Base-by-base conservation (phyloP, 2,329 filamentous ascomycete species). In the Fusarium compactum region DNA sequence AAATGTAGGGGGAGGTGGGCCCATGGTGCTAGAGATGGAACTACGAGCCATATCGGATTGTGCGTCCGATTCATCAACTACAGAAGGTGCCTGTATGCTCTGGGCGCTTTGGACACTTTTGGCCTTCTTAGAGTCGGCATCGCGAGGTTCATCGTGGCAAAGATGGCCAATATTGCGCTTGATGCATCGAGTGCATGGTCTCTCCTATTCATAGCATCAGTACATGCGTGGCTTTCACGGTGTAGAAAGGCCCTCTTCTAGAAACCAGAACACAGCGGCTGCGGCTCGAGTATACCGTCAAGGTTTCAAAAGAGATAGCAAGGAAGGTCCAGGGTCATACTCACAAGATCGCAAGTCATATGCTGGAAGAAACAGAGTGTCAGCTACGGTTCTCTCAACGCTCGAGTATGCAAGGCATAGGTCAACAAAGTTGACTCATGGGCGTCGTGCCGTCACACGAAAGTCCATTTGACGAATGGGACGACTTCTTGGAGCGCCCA, bases 131-230 rank as follows among this genome's bases (percentile, higher is more conserved):
- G 91, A 81, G 68, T 90, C 89, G 73, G 90, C 85, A 78, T 99
- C 95, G 81, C 95, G 91, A 74, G 95, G 95, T 82, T 98, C 96
- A 82, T 99, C 96, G 84, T 98, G 96, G 82, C 96, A 99, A 73
- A 99, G 87, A 82, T 99, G 96, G 76, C 95, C 96, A 81, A 99
- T 99, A 83, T 97, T 97, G 78, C 96, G 91, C 84, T 98, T 99
- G 83, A 98, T 93, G 85, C 96, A 99, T 83, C 96, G 90, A 77
- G 94, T 95, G 87, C 96, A 99, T 77, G 96, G 96, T 80, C 96
- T 91, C 85, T 97, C 94, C 94, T 97, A 81, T 73, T 58, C 66
- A 74, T 63, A 61, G 50, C 61, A 71, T 80, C 68, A 80, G 78
- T 71, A 70, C 34, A 53, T 53, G 55, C 64, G 63, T 66, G 44